Conservation (phyloP, 2,329 filamentous ascomycete genomes). For the Aspergillus cejpii region DNA sequence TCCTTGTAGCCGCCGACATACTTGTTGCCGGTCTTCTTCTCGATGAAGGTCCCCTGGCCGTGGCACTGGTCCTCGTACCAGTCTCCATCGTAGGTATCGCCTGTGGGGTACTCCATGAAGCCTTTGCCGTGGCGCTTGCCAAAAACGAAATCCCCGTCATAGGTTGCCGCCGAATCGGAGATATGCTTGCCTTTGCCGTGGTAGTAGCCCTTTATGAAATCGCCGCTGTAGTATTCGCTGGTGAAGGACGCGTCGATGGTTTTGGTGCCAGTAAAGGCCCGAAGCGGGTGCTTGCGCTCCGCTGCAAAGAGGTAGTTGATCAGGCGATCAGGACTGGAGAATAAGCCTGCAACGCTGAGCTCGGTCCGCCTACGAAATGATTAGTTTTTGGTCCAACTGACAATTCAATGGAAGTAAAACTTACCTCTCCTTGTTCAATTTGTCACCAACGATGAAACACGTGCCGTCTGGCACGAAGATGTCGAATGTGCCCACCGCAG, state of each 20-base stretch:
- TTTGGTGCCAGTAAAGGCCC: conserved; percentile 42
- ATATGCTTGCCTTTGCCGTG: conserved; percentile 53
- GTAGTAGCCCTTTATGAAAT: conserved; percentile 44
- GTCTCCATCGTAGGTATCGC: conserved; percentile 44
- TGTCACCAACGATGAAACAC: conserved; percentile 40
- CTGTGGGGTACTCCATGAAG: conserved; percentile 52
- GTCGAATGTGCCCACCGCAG: conserved; percentile 32
- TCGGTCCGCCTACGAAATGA: conserved; percentile 24
- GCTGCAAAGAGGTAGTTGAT: conserved; percentile 42
- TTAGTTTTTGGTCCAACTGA: conserved; percentile 1
- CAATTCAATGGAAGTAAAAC: conserved; percentile 11
- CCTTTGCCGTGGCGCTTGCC: conserved; percentile 51
- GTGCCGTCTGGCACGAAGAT: conserved; percentile 33
- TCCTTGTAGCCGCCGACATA: conserved; percentile 56
- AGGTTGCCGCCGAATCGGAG: conserved; percentile 49
- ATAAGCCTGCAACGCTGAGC: conserved; percentile 30
- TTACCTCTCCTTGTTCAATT: conserved; percentile 34
- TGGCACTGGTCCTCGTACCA: conserved; percentile 45
- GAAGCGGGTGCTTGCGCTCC: conserved; percentile 42
- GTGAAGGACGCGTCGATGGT: conserved; percentile 50
- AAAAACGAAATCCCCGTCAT: conserved; percentile 50
- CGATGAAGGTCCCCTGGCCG: conserved; percentile 52
- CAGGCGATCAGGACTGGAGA: conserved; percentile 35
- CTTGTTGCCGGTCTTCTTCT: conserved; percentile 53
- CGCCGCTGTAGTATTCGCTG: conserved; percentile 51